Conservation (phyloP, 768 basidiomycete species). For the Auricularia sp. region DNA sequence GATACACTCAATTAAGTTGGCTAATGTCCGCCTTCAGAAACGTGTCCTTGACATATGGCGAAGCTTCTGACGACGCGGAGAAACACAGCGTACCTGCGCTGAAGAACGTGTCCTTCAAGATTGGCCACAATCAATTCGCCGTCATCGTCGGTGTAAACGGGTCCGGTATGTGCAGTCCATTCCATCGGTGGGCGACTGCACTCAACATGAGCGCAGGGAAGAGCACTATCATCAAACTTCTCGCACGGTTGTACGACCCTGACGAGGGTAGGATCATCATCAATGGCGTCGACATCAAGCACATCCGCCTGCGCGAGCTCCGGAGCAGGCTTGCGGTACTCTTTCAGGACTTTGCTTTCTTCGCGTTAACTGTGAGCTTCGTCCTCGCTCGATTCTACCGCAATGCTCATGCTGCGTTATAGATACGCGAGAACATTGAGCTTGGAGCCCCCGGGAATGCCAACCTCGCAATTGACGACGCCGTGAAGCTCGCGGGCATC, state of each 20-base stretch:
- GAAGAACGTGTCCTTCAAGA: slow-evolving; percentile 26
- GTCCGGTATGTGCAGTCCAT: slow-evolving; percentile 19
- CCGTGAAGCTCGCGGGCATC: background rate
- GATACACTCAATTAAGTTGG: background rate
- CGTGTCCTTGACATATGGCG: slow-evolving; percentile 39
- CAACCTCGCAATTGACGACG: slow-evolving; percentile 17
- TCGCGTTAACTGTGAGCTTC: slow-evolving; percentile 22
- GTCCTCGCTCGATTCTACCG: background rate
- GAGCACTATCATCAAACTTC: slow-evolving; percentile 29
- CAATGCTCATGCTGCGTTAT: background rate
- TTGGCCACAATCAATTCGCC: slow-evolving; percentile 37
- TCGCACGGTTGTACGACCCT: slow-evolving; percentile 17
- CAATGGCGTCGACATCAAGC: slow-evolving; percentile 27
- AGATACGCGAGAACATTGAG: slow-evolving; percentile 31
- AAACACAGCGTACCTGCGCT: slow-evolving; percentile 17
- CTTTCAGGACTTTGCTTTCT: slow-evolving; percentile 30
- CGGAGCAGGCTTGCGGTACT: slow-evolving; percentile 33
- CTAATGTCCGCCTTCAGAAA: slow-evolving; percentile 24
- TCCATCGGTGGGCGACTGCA: background rate
- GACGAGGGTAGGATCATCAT: slow-evolving; percentile 26
- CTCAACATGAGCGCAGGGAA: slow-evolving; percentile 22
- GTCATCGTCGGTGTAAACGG: slow-evolving; percentile 53
- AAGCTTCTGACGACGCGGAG: no score
- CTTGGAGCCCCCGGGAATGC: slow-evolving; percentile 22
- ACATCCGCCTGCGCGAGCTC: slow-evolving; percentile 24